phyloP scores from a whole-genome alignment of 2,329 filamentous ascomycete species.

The Clonostachys solani region DNA sequence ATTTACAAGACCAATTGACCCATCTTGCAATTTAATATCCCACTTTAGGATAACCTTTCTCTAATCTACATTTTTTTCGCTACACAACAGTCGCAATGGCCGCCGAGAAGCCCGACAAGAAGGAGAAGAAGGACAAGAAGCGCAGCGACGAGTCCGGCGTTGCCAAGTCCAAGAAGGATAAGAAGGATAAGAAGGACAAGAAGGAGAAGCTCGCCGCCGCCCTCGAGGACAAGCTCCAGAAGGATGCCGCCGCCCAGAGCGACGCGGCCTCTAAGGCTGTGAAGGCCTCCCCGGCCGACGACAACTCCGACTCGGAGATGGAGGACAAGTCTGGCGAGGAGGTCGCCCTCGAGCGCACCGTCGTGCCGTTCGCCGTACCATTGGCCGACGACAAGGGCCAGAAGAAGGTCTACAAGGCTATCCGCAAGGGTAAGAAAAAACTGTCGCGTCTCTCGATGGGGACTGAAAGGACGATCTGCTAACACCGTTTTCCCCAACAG shows the following conservation, averaged over 20 bases:
- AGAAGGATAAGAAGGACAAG: conserved; percentile 66
- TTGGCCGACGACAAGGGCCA: conserved; percentile 74
- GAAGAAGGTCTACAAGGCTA: conserved; percentile 57
- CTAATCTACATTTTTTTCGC: no score
- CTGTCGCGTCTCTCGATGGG: no score
- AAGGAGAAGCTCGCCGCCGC: conserved; percentile 67
- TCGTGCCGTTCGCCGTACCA: conserved; percentile 82
- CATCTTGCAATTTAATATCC: neutral
- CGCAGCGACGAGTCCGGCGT: conserved; percentile 49
- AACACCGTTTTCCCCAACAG: conserved; percentile 38
- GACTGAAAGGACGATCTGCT: neutral
- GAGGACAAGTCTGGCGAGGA: conserved; percentile 35
- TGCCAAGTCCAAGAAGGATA: conserved; percentile 52
- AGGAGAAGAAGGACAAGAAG: conserved; percentile 58
- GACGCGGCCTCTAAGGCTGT: conserved; percentile 28
- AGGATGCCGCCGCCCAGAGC: conserved; percentile 40
- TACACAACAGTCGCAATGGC: conserved; percentile 27
- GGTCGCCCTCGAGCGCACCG: conserved; percentile 46
- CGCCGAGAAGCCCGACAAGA: conserved; percentile 43
- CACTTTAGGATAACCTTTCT: no score
- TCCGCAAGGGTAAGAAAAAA: conserved; percentile 45
- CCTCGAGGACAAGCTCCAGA: conserved; percentile 61
- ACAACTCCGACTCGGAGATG: conserved; percentile 31
- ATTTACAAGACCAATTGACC: neutral
- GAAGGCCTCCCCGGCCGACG: conserved; percentile 26